Evolutionary conservation across 2,329 filamentous ascomycete genomes (phyloP), one percentile per base, ranked within the genome.

Genomic region (Microdochium trichocladiopsis): DNA sequence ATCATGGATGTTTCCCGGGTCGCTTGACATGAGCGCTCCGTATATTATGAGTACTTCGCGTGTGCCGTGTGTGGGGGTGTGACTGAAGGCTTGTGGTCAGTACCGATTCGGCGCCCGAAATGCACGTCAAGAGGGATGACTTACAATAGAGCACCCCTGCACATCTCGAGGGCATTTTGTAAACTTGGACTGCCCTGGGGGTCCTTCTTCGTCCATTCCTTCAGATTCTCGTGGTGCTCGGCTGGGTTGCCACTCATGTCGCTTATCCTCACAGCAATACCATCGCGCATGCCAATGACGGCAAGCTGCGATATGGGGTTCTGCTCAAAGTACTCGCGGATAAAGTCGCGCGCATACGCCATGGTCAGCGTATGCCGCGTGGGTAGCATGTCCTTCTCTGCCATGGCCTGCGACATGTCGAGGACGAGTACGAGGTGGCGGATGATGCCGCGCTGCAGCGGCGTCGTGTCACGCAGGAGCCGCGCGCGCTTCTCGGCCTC

Each of bases 231-330:
- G 52, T 96, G 82, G 67, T 97, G 94, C 55, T 95, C 90, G 9
- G 86, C 86, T 2, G 93, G 91, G 64, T 96, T 96, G 10, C 94
- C 94, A 52, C 88, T 87, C 76, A 97, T 86, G 64, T 96, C 90
- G 64, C 88, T 94, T 57, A 99, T 82, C 37, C 89, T 78, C 23
- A 95, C 76, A 2, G 92, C 92, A 16, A 97, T 77, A 16, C 94
- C 94, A 66, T 97, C 94, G 56, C 89, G 83, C 88, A 97, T 96
- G 50, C 89, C 93, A 37, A 99, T 76, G 25, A 99, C 87, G 23
- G 88, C 92, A 52, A 99, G 81, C 71, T 99, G 94, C 10, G 91
- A 95, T 59, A 99, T 97, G 11, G 94, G 94, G 63, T 99, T 99
- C 70, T 99, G 94, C 70, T 97, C 94, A 66, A 97, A 99, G 72